Conservation (phyloP, 768 basidiomycete genomes). For the Grammothele lineata region DNA sequence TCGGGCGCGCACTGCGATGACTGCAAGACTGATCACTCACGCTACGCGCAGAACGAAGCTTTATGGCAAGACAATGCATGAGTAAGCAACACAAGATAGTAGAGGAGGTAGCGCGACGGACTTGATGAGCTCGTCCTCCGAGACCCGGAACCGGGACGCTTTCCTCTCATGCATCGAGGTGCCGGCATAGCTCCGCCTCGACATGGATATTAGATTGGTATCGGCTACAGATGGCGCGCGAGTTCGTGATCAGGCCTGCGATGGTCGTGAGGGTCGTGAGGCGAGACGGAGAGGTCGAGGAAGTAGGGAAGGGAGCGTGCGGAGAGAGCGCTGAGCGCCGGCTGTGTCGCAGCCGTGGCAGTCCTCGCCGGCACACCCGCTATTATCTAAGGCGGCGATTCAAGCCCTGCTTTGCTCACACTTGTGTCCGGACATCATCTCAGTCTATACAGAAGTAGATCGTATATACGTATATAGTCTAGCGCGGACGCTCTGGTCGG, state of each 20-base stretch:
- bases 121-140: constrained; percentile 87
- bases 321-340: neutral
- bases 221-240: neutral
- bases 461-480: too few relatives aligned
- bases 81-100: constrained; percentile 14
- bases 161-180: constrained; percentile 61
- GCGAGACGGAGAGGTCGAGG: neutral
- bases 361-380: too few relatives aligned
- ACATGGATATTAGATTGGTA: constrained; percentile 49
- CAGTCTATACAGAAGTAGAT: too few relatives aligned
- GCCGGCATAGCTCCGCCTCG: constrained; percentile 74
- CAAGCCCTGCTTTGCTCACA: neutral
- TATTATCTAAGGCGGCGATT: neutral
- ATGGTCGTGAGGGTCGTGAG: constrained; percentile 7
- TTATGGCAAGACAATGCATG: neutral
- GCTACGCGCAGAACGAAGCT: constrained; percentile 84
- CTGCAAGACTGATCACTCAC: constrained; percentile 43
- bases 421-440: too few relatives aligned
- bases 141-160: constrained; percentile 69
- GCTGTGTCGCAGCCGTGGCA: neutral
- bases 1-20: neutral
- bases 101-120: constrained; percentile 35
- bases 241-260: neutral
- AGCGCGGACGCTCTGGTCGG: too few relatives aligned
- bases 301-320: neutral